Evolutionary conservation across 148 eudicot genomes (phyloP), one percentile per base, ranked within the genome.

Genomic region (Rhododendron vialii): DNA sequence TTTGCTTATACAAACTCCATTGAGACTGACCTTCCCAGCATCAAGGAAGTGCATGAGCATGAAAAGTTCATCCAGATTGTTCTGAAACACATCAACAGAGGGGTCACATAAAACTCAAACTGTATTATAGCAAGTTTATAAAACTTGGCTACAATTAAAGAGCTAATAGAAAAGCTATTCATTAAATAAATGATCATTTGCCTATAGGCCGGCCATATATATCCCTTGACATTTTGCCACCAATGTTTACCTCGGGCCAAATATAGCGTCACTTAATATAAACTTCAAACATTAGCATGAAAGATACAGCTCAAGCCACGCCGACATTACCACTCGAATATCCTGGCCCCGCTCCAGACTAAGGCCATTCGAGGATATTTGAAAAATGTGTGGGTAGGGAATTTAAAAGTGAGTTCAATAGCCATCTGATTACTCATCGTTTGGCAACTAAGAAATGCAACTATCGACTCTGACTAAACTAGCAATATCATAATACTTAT

Each of bases 31-130:
- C 99, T 98, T 98, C 35, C 99, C 99, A 89, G 99, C 96, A 90
- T 98, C 99, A 93, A 98, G 98, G 87, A 98, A 98, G 91, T 98
- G 99, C 99, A 98, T 98, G 87, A 98, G 96, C 99, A 98, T 98
- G 92, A 98, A 98, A 84, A 98, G 98, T 91, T 98, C 99, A 87
- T 98, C 98, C 89, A 98, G 91, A 92, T 98, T 98, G 93, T 98
- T 98, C 99, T 98, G 98, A 75, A 91, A 87, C 69, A 74, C 35
- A 77, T 73, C 82, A 85, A 43, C 55, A 24, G 38, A 82, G 22
- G 8, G 22, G 69, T 38, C 36, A 47, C 43, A 8, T 61, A 61
- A 82, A 59, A 61, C 65, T 82, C 73, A 22, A 63, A 61, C n/a
- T 13, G 3, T 24, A 63, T 41, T 33, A 35, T 18, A 82, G 30